A percentile compares a stretch with the other conserved stretches of the same genome.
Conservation (phyloP, 2,329 filamentous ascomycete genomes). For the Paramyrothecium sp. region DNA sequence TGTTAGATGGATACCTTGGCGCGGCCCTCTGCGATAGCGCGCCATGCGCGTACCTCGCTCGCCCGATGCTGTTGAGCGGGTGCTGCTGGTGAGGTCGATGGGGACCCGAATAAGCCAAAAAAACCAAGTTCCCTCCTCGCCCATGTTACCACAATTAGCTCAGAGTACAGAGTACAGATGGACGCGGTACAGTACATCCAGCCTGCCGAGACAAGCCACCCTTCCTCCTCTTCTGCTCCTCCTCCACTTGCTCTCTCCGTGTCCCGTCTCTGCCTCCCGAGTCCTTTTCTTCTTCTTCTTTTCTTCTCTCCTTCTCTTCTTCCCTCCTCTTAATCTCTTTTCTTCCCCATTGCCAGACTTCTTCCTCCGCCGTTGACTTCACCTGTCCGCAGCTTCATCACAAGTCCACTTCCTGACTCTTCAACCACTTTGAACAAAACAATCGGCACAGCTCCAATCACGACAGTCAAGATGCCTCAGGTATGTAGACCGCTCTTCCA, state of each 20-base stretch:
- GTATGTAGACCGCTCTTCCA: conserved; percentile 15
- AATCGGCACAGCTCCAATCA: conserved; percentile 1
- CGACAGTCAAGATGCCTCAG: conserved; percentile 30
- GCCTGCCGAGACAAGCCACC: not conserved
- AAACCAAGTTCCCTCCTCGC: no score
- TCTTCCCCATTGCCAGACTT: conserved; percentile 1
- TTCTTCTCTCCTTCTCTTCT: conserved; percentile 9
- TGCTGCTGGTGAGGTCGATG: not conserved
- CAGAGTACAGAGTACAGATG: no score
- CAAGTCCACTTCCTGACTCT: not conserved
- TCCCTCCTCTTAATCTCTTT: conserved; percentile 7
- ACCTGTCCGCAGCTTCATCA: not conserved
- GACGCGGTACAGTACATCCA: not conserved
- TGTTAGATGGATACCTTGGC: not conserved
- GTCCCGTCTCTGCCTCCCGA: no score
- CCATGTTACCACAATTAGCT: no score
- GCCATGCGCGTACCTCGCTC: not conserved
- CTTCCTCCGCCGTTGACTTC: not conserved
- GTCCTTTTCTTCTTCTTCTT: conserved; percentile 9
- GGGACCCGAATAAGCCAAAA: not conserved
- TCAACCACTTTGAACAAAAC: not conserved
- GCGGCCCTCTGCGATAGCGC: not conserved
- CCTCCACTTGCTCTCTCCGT: conserved; percentile 8
- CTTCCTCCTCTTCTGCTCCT: not conserved
- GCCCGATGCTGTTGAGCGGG: not conserved